A percentile compares a stretch with the other conserved stretches of the same genome.
Evolutionary conservation across 2,329 filamentous ascomycete genomes (phyloP).

Genomic region (Chlorencoelia australis): DNA sequence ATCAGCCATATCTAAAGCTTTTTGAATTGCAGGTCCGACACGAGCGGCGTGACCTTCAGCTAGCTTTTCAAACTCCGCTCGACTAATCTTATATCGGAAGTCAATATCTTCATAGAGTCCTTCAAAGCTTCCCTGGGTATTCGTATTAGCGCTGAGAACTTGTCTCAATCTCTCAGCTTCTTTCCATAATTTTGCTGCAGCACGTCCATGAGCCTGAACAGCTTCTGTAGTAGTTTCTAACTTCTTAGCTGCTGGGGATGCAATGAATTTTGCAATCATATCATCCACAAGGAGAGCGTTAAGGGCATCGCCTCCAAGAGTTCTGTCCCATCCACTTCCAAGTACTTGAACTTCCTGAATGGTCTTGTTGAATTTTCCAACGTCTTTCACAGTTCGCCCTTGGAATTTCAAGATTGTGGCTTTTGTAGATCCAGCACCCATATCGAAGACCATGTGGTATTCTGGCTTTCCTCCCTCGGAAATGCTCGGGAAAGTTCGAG

Average conservation of each 20-base stretch:
- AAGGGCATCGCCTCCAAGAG: constrained; percentile 79
- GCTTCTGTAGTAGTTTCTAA: constrained; percentile 49
- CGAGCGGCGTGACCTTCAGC: constrained; percentile 57
- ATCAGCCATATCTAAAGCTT: constrained; percentile 64
- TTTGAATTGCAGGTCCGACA: constrained; percentile 58
- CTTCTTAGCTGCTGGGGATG: constrained; percentile 57
- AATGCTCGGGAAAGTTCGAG: constrained; percentile 76
- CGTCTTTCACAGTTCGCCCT: constrained; percentile 77
- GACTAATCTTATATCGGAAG: constrained; percentile 81
- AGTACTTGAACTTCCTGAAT: constrained; percentile 89
- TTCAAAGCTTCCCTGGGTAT: constrained; percentile 74
- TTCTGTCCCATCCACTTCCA: constrained; percentile 79
- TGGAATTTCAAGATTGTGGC: constrained; percentile 87
- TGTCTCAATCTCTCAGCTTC: constrained; percentile 82
- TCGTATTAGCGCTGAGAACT: constrained; percentile 84
- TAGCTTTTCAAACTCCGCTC: constrained; percentile 72
- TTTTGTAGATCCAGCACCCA: constrained; percentile 92
- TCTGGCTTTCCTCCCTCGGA: constrained; percentile 79
- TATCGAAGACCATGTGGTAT: constrained; percentile 89
- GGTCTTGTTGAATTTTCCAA: constrained; percentile 92
- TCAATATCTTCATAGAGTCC: constrained; percentile 84
- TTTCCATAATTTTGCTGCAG: constrained; percentile 84
- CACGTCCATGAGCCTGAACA: constrained; percentile 67
- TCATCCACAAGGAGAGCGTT: constrained; percentile 84
- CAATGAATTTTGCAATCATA: constrained; percentile 72